Evolutionary conservation across 768 basidiomycete species (phyloP), one percentile per base, ranked within the genome.

Genomic region (Amanita brunnescens): DNA sequence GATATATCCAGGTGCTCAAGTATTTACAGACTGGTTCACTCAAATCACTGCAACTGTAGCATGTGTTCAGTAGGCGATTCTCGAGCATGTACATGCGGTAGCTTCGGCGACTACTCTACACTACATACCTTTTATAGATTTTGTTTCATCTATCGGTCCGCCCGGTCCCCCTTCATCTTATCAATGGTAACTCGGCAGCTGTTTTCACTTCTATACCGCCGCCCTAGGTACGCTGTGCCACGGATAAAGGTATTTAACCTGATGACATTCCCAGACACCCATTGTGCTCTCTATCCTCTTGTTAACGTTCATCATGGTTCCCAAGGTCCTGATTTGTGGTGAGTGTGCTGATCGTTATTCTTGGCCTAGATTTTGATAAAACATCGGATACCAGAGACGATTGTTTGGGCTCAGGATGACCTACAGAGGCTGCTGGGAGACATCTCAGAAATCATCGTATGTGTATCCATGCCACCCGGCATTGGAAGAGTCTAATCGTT

Each of bases 331-430:
- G 37, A 69, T 73, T 47, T 73, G 71, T 62, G 67, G 71, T 70
- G 7, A 29, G 49, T 58, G 66, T 56, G 10, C 18, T 39, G 13
- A 8, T 13, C 44, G 49, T 21, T 35, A 9, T 42, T 32, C 45
- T 38, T 13, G 12, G 39, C 18, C n/a, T 3, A n/a, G 18, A 33
- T 30, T 37, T 32, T 6, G 46, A 40, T 26, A 35, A 16, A 16
- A 5, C 44, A 14, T 14, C 47, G 46, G 23, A 32, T 32, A 29
- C 14, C 59, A 88, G 88, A 81, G 47, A 67, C 79, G 54, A 78
- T 92, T 51, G 75, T 84, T 26, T 93, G 90, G 90, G 88, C 91
- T 0, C 80, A 87, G 54, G 74, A 87, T 21, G 87, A 93, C 52
- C 72, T 82, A 48, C 69, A 81, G 51, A 67, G 74, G 33, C 70